Evolutionary conservation across 768 basidiomycete species (phyloP), one percentile per base, ranked within the genome.

Genomic region (Collybiopsis luxurians): DNA sequence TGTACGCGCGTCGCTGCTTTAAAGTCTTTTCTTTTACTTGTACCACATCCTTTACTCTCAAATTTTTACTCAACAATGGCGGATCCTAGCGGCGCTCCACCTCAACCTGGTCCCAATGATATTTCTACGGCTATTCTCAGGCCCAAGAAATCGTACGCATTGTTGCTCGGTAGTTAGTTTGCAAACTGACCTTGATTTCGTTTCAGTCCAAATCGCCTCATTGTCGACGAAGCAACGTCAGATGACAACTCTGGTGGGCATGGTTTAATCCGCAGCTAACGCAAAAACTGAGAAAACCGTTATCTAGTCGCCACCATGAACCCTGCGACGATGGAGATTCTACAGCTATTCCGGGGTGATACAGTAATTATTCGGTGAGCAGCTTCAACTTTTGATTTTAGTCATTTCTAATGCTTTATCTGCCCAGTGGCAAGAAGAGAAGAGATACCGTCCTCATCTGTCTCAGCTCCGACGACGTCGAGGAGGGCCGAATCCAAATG

Each of bases 391-490:
- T 48, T 43, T 31, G 23, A 30, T 4, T 53, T 38, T 46, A 15
- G 28, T 28, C 39, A 31, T 6, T 11, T 38, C 4, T 31, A 38
- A 19, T 31, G 23, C n/a, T 47, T 7, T 56, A 11, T 28, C 36
- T 59, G 40, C 51, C 39, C 50, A 95, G 95, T 59, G 96, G 97
- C 46, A 98, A 98, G 84, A 95, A 97, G 79, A 87, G 97, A 67
- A 87, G 90, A 65, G 95, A 98, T 66, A 98, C 96, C 7, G 97
- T 99, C 42, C 87, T 99, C 60, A 98, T 98, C 70, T 97, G 95
- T 67, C 73, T 99, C 67, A 90, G 89, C 67, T 91, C 90, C 39
- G 97, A 98, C 66, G 93, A 96, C 60, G 92, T 98, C 59, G 97
- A 98, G 65, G 97, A 98, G 73, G 96, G 97, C 57, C 92, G 92